phyloP scores from a whole-genome alignment of 805 yeast species.

The Suhomyces sp. region DNA sequence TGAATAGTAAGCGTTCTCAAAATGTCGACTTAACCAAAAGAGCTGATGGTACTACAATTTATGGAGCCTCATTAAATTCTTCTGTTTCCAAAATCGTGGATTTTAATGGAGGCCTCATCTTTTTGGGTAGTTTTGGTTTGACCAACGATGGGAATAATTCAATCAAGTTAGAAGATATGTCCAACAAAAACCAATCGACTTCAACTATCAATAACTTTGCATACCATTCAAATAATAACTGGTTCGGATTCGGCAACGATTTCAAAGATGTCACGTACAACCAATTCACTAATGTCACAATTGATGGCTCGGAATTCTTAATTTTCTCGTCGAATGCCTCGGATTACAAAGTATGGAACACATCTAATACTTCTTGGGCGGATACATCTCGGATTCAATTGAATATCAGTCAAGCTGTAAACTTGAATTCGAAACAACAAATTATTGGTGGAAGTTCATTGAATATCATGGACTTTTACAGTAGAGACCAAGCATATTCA shows the following conservation, averaged over 20 bases:
- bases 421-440: constrained; percentile 26
- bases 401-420: constrained; percentile 28
- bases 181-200: constrained; percentile 26
- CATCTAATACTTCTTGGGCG: constrained; percentile 36
- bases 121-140: constrained; percentile 34
- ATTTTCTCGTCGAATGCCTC: constrained; percentile 33
- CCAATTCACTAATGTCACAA: constrained; percentile 34
- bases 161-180: constrained; percentile 22
- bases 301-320: constrained; percentile 41
- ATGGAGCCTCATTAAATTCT: constrained; percentile 32
- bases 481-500: constrained; percentile 26
- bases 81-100: constrained; percentile 24
- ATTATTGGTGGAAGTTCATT: constrained; percentile 37
- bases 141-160: constrained; percentile 29
- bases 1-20: constrained; percentile 5
- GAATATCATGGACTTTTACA: constrained; percentile 31
- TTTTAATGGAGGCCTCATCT: constrained; percentile 21
- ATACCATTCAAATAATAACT: constrained; percentile 32
- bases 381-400: constrained; percentile 27
- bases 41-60: constrained; percentile 16
- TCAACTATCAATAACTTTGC: constrained; percentile 33
- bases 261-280: constrained; percentile 22
- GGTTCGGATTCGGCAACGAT: constrained; percentile 44
- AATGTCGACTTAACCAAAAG: constrained; percentile 13
- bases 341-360: constrained; percentile 42